These are phyloP conservation scores for Candida rishiriensis DNA, from an alignment of 805 yeast species.

Conservation along the genomic window DNA sequence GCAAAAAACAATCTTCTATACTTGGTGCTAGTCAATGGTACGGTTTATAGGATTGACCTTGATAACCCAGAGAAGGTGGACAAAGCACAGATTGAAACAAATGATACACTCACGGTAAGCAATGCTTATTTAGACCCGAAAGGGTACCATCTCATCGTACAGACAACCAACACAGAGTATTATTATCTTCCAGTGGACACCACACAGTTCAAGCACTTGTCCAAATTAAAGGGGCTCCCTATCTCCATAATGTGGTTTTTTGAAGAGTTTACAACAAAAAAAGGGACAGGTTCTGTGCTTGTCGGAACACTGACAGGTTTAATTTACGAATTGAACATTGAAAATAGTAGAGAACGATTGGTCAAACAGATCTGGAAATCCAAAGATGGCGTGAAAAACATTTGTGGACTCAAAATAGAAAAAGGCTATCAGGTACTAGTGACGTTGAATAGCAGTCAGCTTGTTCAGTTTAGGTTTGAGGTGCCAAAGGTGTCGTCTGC, in stretches of 20 bases:
- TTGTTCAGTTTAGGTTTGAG: constrained; percentile 11
- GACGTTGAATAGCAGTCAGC: constrained; percentile 10
- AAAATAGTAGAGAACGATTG: constrained; percentile 38
- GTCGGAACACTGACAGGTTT: constrained; percentile 46
- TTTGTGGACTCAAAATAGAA: constrained; percentile 7
- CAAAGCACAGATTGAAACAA: constrained; percentile 29
- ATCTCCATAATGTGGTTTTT: constrained; percentile 40
- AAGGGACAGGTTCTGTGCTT: constrained; percentile 42
- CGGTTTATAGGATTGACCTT: constrained; percentile 60
- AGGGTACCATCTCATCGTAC: constrained; percentile 48
- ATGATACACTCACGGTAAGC: constrained; percentile 23
- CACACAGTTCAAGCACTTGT: constrained; percentile 36
- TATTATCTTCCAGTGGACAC: constrained; percentile 43
- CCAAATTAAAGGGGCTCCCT: constrained; percentile 42
- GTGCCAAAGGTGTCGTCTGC: constrained; percentile 7
- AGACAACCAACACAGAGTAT: constrained; percentile 43
- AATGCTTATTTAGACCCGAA: constrained; percentile 45
- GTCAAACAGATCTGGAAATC: constrained; percentile 38
- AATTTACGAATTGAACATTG: constrained; percentile 43
- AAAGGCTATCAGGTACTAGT: constrained; percentile 7
- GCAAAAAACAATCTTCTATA: constrained; percentile 54
- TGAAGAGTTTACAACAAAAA: constrained; percentile 20
- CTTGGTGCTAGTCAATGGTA: constrained; percentile 48
- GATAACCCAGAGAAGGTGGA: constrained; percentile 59
- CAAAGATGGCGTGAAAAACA: constrained; percentile 12